A percentile compares a stretch with the other conserved stretches of the same genome.
Evolutionary conservation across 306 rosid species (phyloP).

Genomic region (Albizia julibrissin): DNA sequence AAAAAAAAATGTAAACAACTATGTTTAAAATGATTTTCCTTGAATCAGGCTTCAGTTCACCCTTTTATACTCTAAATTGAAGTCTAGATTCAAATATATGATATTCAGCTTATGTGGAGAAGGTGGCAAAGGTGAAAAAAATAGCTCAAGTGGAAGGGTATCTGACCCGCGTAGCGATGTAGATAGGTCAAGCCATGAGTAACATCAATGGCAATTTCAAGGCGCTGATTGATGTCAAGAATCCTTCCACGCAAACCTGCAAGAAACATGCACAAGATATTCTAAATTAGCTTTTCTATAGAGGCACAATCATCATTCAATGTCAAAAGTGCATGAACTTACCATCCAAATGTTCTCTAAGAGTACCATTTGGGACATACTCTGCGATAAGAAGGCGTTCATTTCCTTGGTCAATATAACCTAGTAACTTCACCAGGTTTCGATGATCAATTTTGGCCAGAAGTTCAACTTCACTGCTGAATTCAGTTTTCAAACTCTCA

Average conservation of each 20-base stretch:
- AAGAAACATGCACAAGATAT: conserved; percentile 31
- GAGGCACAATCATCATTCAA: conserved; percentile 5
- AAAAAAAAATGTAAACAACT: neutral
- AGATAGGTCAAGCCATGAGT: conserved; percentile 96
- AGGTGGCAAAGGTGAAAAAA: conserved; percentile 19
- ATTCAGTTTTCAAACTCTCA: conserved; percentile 77
- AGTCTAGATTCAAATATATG: conserved; percentile 5
- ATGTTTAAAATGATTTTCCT: conserved; percentile 2
- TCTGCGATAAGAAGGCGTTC: conserved; percentile 90
- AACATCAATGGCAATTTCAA: conserved; percentile 91
- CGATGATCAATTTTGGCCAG: conserved; percentile 95
- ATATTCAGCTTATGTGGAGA: conserved; percentile 18
- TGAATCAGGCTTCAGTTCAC: conserved; percentile 27
- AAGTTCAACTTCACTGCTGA: conserved; percentile 84
- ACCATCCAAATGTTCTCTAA: conserved; percentile 98
- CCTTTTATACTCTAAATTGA: conserved; percentile 13
- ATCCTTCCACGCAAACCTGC: conserved; percentile 74
- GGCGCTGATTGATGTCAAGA: conserved; percentile 92
- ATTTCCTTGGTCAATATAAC: conserved; percentile 75
- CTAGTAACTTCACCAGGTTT: conserved; percentile 89
- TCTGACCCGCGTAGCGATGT: conserved; percentile 81
- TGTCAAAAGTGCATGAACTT: conserved; percentile 37
- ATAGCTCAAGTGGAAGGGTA: conserved; percentile 21
- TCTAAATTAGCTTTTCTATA: conserved; percentile 20
- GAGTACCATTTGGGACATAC: conserved; percentile 85